A percentile compares a stretch with the other conserved stretches of the same genome.
These are phyloP conservation scores for Colletotrichum navitas DNA, from an alignment of 2,329 filamentous ascomycete species.

Conservation along the genomic window DNA sequence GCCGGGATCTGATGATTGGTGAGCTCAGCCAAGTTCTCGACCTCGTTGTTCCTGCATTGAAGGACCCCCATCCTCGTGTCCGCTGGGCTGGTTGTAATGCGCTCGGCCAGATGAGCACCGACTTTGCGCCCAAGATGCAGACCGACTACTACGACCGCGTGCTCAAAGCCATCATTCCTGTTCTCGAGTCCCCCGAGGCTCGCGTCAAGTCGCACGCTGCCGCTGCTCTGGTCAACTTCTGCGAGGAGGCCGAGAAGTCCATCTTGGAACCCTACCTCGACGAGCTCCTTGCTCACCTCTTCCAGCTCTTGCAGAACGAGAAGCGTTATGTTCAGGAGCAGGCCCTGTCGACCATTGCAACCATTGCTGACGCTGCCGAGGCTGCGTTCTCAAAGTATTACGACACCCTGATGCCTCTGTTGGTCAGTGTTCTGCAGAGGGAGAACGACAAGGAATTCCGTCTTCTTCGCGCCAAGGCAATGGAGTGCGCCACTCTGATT, in stretches of 20 bases:
- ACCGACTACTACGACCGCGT: constrained; percentile 92
- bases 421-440: constrained; percentile 89
- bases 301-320: constrained; percentile 88
- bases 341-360: constrained; percentile 96
- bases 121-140: constrained; percentile 98
- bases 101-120: constrained; percentile 99
- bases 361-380: constrained; percentile 98
- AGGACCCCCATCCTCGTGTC: constrained; percentile 91
- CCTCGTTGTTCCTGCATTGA: constrained; percentile 91
- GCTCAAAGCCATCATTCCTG: constrained; percentile 90
- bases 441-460: constrained; percentile 96
- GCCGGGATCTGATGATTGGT: constrained; percentile 93
- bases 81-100: constrained; percentile 98
- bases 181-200: constrained; percentile 88
- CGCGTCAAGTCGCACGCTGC: constrained; percentile 97
- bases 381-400: constrained; percentile 96
- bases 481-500: constrained; percentile 98
- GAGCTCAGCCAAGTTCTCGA: constrained; percentile 95
- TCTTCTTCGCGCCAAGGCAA: constrained; percentile 92
- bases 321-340: constrained; percentile 99
- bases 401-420: constrained; percentile 91
- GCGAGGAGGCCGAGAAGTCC: constrained; percentile 94
- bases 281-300: constrained; percentile 84
- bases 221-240: constrained; percentile 98
- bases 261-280: constrained; percentile 94